Evolutionary conservation across 1,284 basidiomycete genomes (phyloP).

Genomic region (Ustilago loliicola): DNA sequence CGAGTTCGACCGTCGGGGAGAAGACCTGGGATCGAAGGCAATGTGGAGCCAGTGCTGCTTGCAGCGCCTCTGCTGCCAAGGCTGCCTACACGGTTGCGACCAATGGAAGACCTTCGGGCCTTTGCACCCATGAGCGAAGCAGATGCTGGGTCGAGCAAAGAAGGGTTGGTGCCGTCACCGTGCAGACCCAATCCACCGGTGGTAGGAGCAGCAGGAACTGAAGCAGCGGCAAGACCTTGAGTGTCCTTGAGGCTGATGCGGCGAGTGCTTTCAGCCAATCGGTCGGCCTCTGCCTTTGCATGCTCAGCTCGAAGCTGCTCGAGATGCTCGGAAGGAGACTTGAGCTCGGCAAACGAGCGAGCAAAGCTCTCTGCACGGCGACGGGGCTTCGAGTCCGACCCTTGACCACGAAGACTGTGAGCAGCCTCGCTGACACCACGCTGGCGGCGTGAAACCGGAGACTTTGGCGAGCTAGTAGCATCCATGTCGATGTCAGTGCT

Average conservation of each 20-base stretch:
- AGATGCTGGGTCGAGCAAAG: constrained; percentile 15
- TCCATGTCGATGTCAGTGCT: constrained; percentile 3
- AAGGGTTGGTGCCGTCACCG: neutral
- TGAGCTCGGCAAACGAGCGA: constrained; percentile 49
- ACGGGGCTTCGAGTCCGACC: constrained; percentile 20
- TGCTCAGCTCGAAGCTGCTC: constrained; percentile 44
- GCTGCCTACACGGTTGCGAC: constrained; percentile 21
- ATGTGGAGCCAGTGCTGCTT: constrained; percentile 32
- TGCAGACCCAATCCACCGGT: constrained; percentile 27
- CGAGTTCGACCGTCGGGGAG: constrained; percentile 55
- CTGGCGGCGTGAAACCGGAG: constrained; percentile 12
- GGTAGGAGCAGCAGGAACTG: constrained; percentile 14
- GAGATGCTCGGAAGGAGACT: constrained; percentile 38
- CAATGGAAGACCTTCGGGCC: neutral
- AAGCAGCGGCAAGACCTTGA: constrained; percentile 6
- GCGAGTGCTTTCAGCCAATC: constrained; percentile 23
- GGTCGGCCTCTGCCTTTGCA: constrained; percentile 28
- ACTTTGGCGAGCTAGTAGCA: constrained; percentile 16
- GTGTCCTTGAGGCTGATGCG: constrained; percentile 31
- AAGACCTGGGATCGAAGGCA: constrained; percentile 38
- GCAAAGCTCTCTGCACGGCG: constrained; percentile 49
- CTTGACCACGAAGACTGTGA: neutral
- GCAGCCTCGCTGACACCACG: constrained; percentile 35
- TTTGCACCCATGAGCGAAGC: constrained; percentile 3
- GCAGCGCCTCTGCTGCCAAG: constrained; percentile 8